Base-by-base conservation (phyloP, 1,284 basidiomycete species). In the Microbotryum silenes-acaulis region DNA sequence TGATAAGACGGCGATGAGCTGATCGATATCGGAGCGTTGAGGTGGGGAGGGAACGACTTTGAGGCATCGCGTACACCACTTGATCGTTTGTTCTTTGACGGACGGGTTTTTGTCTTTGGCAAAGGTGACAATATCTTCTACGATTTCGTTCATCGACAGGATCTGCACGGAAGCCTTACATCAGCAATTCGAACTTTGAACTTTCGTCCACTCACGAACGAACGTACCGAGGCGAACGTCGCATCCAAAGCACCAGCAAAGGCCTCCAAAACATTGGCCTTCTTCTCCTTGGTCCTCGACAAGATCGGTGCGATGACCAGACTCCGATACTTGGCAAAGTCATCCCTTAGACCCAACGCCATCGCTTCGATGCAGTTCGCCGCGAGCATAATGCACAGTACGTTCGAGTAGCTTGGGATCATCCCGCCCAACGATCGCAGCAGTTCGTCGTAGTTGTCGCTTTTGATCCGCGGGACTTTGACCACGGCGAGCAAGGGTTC, bases 21-120 rank as follows among this genome's bases (percentile, higher is more conserved):
- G 82, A 73, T 97, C 94, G 68, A 97, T 79, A 71, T 94, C 90
- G 4, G 75, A 72, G 18, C 81, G 80, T 18, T 80, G 81, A 0
- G 71, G 69, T 4, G 64, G 62, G 1, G 52, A 12, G 1, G 85
- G 83, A 0, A 84, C 86, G 2, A 74, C 75, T 2, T 84, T 78
- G 51, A 99, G 82, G 72, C 85, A 89, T 52, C 96, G 84, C 21
- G 82, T 83, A 23, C 97, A 78, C 74, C 96, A 97, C 72, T 89
- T 90, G 68, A 97, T 79, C 0, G 92, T 87, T 18, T 91, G 89
- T 75, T 96, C 91, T 74, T 96, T 96, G 51, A 97, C 90, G 75
- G 96, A 91, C 1, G 96, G 96, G 74, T 97, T 98, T 79, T 98
- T 98, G 66, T 88, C 87, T 70, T 85, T 85, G 27, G 92, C 77